Evolutionary conservation across 75 land plant species (phyloP).

Genomic region (Adiantum capillusveneris): DNA sequence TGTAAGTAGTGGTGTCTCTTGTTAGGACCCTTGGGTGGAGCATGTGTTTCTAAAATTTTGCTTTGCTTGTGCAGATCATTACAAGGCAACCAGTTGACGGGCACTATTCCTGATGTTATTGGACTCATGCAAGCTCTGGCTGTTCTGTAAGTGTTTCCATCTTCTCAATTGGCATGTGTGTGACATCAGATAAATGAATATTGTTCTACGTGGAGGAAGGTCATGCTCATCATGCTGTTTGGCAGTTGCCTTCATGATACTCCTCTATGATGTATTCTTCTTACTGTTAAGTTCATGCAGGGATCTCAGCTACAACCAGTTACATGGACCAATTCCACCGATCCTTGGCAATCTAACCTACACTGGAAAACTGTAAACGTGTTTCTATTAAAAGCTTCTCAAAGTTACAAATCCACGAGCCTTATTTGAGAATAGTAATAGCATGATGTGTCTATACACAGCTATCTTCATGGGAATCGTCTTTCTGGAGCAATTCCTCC

Average conservation of each 20-base stretch:
- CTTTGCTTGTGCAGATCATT: constrained; percentile 35
- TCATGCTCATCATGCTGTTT: too few species aligned
- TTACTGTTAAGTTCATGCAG: too few species aligned
- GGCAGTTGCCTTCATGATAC: too few species aligned
- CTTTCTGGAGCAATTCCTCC: constrained; percentile 77
- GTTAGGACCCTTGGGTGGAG: not conserved
- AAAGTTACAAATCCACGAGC: too few species aligned
- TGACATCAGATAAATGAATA: too few species aligned
- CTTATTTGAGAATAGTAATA: too few species aligned
- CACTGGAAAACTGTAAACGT: constrained; percentile 23
- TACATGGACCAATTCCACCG: constrained; percentile 24
- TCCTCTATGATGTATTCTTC: too few species aligned
- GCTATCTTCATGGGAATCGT: constrained; percentile 83
- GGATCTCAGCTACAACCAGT: constrained; percentile 23
- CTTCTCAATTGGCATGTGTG: too few species aligned
- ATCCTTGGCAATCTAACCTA: constrained; percentile 22
- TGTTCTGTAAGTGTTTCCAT: constrained; percentile 72
- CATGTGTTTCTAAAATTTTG: not conserved
- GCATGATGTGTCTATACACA: too few species aligned
- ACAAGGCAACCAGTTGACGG: constrained; percentile 68
- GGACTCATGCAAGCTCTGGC: constrained; percentile 88
- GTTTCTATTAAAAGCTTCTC: not conserved
- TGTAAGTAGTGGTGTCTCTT: constrained; percentile 31
- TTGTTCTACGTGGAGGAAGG: too few species aligned
- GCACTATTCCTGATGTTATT: constrained; percentile 76